phyloP scores from a whole-genome alignment of 75 land plant genomes.

The Sequoiadendron giganteum region DNA sequence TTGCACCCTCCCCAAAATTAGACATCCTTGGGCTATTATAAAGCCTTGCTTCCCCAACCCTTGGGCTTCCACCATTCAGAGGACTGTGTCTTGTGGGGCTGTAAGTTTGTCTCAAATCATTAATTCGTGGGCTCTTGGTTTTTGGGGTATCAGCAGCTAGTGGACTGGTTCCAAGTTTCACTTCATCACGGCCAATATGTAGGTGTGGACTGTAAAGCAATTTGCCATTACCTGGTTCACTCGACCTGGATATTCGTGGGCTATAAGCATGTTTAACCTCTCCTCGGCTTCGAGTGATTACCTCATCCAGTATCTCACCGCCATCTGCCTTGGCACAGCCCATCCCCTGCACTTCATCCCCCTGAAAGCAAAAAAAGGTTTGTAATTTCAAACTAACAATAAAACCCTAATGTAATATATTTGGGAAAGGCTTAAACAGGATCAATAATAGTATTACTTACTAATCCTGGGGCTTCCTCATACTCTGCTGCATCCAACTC shows the following conservation, averaged over 20 bases:
- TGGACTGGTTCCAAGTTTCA: background rate
- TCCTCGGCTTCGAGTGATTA: slow-evolving; percentile 72
- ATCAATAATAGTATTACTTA: slow-evolving; percentile 13
- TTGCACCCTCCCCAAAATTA: no score
- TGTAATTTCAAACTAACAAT: no score
- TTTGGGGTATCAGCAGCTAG: background rate
- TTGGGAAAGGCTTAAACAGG: slow-evolving; percentile 17
- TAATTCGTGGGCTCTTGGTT: background rate
- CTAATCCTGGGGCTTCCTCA: slow-evolving; percentile 57
- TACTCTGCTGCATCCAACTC: slow-evolving; percentile 70
- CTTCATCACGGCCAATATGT: background rate
- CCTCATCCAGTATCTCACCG: slow-evolving; percentile 27
- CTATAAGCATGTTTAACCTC: slow-evolving; percentile 64
- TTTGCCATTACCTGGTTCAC: slow-evolving; percentile 14
- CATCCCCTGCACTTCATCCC: background rate
- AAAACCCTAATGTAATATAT: no score
- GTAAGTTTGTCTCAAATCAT: background rate
- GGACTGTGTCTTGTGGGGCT: background rate
- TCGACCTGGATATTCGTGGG: slow-evolving; percentile 53
- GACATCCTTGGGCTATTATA: no score
- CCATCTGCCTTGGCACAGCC: slow-evolving; percentile 18
- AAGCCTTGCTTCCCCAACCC: no score
- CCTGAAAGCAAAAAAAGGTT: background rate
- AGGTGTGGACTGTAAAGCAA: slow-evolving; percentile 19
- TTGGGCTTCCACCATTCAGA: no score